A percentile compares a stretch with the other conserved stretches of the same genome.
These are phyloP conservation scores for Tetrapisispora fleetii DNA, from an alignment of 805 yeast species.

Conservation along the genomic window DNA sequence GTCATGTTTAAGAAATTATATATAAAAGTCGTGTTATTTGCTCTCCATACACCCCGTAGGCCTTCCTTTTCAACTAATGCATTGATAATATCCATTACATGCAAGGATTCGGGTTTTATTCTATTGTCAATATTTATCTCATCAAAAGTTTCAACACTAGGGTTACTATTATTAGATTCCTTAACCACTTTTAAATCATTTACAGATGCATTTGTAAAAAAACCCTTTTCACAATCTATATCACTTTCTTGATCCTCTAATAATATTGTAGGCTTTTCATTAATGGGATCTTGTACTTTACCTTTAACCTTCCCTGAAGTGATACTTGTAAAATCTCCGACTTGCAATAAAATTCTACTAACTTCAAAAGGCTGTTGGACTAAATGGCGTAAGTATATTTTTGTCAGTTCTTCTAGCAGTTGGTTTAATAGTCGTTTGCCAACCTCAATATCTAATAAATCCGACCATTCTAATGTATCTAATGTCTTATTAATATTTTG, in stretches of 20 bases:
- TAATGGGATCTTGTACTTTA: not conserved
- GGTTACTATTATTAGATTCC: not conserved
- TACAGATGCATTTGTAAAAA: slow-evolving; percentile 6
- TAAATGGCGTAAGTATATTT: slow-evolving; percentile 59
- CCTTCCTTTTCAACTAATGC: slow-evolving; percentile 61
- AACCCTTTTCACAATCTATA: slow-evolving; percentile 18
- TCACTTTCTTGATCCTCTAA: slow-evolving; percentile 11
- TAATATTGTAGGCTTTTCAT: slow-evolving; percentile 4
- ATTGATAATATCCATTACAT: slow-evolving; percentile 55
- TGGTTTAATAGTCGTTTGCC: slow-evolving; percentile 47
- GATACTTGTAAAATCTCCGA: slow-evolving; percentile 47
- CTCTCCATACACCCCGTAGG: slow-evolving; percentile 60
- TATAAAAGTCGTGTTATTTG: slow-evolving; percentile 70
- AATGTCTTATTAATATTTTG: slow-evolving; percentile 14
- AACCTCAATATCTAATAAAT: slow-evolving; percentile 51
- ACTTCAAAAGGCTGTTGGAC: slow-evolving; percentile 86
- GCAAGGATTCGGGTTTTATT: slow-evolving; percentile 50
- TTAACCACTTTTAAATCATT: not conserved
- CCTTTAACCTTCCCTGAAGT: not conserved
- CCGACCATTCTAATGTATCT: slow-evolving; percentile 51
- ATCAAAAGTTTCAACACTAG: not conserved
- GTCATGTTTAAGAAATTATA: slow-evolving; percentile 66
- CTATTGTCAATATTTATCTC: slow-evolving; percentile 11
- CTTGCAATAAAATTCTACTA: slow-evolving; percentile 66
- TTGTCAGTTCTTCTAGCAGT: slow-evolving; percentile 49